Base-by-base conservation (phyloP, 2,329 filamentous ascomycete species). In the Neoarthrinium moseri region DNA sequence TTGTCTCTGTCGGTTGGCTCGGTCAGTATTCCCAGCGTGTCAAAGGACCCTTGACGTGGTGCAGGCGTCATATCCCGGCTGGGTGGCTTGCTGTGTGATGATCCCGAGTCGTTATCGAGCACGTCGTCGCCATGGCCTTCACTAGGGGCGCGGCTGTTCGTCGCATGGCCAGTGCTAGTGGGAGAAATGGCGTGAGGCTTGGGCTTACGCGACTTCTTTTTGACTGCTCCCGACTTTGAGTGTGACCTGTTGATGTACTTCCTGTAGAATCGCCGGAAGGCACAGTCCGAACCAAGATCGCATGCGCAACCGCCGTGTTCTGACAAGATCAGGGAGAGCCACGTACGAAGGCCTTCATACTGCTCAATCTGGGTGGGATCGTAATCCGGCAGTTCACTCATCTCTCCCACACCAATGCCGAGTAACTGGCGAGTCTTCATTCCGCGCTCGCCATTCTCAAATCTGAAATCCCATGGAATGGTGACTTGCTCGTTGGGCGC, bases 271-370 rank as follows among this genome's bases (percentile, higher is more conserved):
- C 80, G 78, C 48, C 73, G 74, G 65, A 86, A 86, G 3, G 81
- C 78, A 56, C 83, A 86, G 47, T 84, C 78, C 32, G 71, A 68
- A 6, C 80, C 81, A 12, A 82, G 63, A 46, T 86, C 78, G 62
- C 88, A 92, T 4, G 87, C 88, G 65, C 88, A 92, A 15, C 87
- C 87, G 15, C 88, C 88, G 56, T 89, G 87, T 60, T 91, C 87
- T 15, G 86, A 86, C 6, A 91, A 74, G 7, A 91, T 83, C 32
- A 75, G 78, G 42, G 83, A 77, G 6, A 89, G 80, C 80, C 84
- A 89, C 13, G 75, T 75, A 12, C 77, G 75, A 15, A 88, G 78
- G 39, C 68, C 73, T 20, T 73, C 71, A 49, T 84, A 84, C 1
- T 56, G 59, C 52, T 88, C 84, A 1, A 72, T 68, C 18, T 82